Evolutionary conservation across 1,139 yeast species (phyloP), one percentile per base, ranked within the genome.

Genomic region (Zygotorulaspora mrakii): DNA sequence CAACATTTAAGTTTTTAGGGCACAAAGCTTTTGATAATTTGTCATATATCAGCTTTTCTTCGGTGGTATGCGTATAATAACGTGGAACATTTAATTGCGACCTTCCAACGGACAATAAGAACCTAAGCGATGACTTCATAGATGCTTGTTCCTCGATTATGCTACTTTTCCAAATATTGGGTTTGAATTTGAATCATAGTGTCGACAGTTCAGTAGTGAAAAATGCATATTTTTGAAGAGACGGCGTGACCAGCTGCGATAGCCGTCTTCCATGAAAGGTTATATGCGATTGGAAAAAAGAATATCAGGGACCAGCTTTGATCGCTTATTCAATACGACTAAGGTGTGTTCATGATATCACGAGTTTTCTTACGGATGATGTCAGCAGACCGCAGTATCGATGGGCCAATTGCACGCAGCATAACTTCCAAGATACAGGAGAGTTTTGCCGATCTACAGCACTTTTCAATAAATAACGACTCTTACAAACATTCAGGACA

Each of bases 401-500:
- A 69, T 4, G 79, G 79, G 2, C 82, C 84, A 3, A 69, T 80
- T 25, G 81, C 82, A 42, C 56, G 61, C 10, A 55, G 68, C 26
- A 78, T 82, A 28, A 62, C 63, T 21, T 49, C 62, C 5, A 80
- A 79, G 53, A 56, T 85, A 14, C 53, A 62, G 17, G 48, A 54
- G 2, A 63, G 65, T 7, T 70, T 84, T 47, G 57, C 60, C 8
- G 61, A 70, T 6, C 86, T 91, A 0, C 47, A 68, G 1, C 64
- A 58, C 40, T 67, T 86, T 31, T 74, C 73, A 38, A 69, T 87
- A 17, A 70, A 69, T 46, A 91, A 91, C 61, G 97, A 91, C 63
- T 86, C 96, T 2, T 79, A 78, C 61, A 83, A 84, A 60, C 98
- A 91, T 62, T 77, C 89, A 2, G 94, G 87, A 53, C 98, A 91